Evolutionary conservation across 2,329 filamentous ascomycete species (phyloP).

Genomic region (Magnaporthales sp.): DNA sequence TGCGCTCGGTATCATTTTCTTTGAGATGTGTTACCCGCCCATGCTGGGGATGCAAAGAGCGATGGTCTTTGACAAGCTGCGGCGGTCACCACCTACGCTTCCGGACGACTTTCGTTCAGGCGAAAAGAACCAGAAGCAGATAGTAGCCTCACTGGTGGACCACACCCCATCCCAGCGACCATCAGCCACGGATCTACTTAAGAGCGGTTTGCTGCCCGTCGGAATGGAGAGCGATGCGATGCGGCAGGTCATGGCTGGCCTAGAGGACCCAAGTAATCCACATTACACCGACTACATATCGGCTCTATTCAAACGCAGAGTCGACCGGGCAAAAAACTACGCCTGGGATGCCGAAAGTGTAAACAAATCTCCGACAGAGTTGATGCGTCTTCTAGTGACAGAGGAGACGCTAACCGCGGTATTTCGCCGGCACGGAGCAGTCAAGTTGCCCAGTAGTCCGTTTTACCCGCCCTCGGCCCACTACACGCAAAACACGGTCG

Average conservation of each 20-base stretch:
- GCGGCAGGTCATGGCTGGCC: conserved; percentile 67
- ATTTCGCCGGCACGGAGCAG: conserved; percentile 82
- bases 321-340: conserved; percentile 72
- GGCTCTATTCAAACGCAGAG: conserved; percentile 69
- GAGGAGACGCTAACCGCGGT: conserved; percentile 68
- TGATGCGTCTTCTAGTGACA: conserved; percentile 64
- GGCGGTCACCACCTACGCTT: conserved; percentile 57
- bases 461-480: conserved; percentile 77
- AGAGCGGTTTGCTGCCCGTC: conserved; percentile 78
- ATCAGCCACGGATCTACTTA: conserved; percentile 71
- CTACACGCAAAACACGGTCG: conserved; percentile 67
- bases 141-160: conserved; percentile 71
- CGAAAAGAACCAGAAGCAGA: conserved; percentile 66
- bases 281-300: conserved; percentile 86
- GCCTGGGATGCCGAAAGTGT: conserved; percentile 63
- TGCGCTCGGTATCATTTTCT: conserved; percentile 93
- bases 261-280: conserved; percentile 75
- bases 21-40: conserved; percentile 81
- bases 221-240: conserved; percentile 92
- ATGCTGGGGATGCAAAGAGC: conserved; percentile 57
- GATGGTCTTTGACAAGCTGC: conserved; percentile 56
- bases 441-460: conserved; percentile 66
- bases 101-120: conserved; percentile 63
- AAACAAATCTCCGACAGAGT: conserved; percentile 45
- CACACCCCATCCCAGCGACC: conserved; percentile 79